A percentile compares a stretch with the other conserved stretches of the same genome.
Evolutionary conservation across 768 basidiomycete species (phyloP).

Genomic region (Lyophyllum shimeji): DNA sequence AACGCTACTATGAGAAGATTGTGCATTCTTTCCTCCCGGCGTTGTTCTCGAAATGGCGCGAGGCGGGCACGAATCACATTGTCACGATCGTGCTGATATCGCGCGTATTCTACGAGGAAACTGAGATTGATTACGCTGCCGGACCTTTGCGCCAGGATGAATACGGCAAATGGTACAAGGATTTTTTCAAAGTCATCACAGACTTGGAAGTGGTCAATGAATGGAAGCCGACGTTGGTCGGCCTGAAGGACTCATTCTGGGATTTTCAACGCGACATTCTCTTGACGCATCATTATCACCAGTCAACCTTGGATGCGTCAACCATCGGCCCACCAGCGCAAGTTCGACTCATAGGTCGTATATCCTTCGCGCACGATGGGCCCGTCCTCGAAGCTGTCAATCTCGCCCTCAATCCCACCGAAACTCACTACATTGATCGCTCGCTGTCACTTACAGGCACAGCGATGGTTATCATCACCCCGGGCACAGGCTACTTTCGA

Average conservation of each 20-base stretch:
- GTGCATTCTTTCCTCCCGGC: constrained; percentile 94
- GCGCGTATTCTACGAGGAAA: constrained; percentile 83
- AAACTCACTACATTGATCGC: constrained; percentile 94
- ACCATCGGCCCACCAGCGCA: constrained; percentile 46
- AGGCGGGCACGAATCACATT: constrained; percentile 85
- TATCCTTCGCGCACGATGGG: constrained; percentile 90
- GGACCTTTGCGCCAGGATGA: constrained; percentile 80
- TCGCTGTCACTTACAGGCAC: constrained; percentile 88
- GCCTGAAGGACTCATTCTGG: constrained; percentile 87
- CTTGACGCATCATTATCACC: constrained; percentile 85
- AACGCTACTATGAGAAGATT: constrained; percentile 96
- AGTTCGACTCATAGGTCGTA: constrained; percentile 71
- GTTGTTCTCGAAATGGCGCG: constrained; percentile 82
- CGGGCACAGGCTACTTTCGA: constrained; percentile 91
- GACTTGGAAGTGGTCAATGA: constrained; percentile 87
- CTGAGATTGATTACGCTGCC: constrained; percentile 79
- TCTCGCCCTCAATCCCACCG: constrained; percentile 86
- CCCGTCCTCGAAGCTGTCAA: constrained; percentile 96
- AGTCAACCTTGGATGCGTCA: constrained; percentile 50
- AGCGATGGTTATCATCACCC: constrained; percentile 83
- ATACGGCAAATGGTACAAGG: constrained; percentile 83
- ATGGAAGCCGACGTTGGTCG: constrained; percentile 85
- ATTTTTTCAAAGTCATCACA: constrained; percentile 94
- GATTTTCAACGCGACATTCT: constrained; percentile 91
- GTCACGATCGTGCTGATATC: constrained; percentile 95